A percentile compares a stretch with the other conserved stretches of the same genome.
These are phyloP conservation scores for Davidsoniella eucalypti DNA, from an alignment of 2,329 filamentous ascomycete genomes.

Conservation along the genomic window DNA sequence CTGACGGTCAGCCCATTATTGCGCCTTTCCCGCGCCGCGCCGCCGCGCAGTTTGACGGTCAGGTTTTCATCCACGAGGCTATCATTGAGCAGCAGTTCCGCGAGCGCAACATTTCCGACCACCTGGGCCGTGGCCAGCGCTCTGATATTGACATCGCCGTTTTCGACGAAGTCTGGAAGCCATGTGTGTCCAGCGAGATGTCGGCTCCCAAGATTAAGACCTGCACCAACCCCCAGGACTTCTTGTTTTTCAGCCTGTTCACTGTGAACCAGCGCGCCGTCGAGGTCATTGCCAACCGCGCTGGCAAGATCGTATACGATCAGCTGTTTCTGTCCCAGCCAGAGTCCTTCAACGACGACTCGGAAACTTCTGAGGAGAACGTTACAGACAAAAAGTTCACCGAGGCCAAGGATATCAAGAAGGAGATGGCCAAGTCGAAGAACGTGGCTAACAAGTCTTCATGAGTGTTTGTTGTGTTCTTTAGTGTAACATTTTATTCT, in stretches of 20 bases:
- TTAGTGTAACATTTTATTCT: background rate
- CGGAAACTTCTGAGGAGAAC: background rate
- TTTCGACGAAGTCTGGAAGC: slow-evolving; percentile 27
- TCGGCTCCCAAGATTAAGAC: slow-evolving; percentile 11
- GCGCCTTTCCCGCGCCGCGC: slow-evolving; percentile 24
- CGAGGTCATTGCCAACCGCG: slow-evolving; percentile 10
- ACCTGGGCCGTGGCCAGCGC: slow-evolving; percentile 26
- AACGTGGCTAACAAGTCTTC: no score
- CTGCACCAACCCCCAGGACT: slow-evolving; percentile 29
- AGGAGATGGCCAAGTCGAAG: no score
- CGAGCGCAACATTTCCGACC: slow-evolving; percentile 25
- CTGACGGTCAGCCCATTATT: slow-evolving; percentile 17
- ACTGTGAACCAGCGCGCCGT: slow-evolving; percentile 20
- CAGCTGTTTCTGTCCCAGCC: slow-evolving; percentile 15
- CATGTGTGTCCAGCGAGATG: slow-evolving; percentile 23
- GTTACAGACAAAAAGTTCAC: background rate
- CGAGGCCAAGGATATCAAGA: no score
- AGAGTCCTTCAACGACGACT: slow-evolving; percentile 13
- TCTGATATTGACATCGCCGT: slow-evolving; percentile 19
- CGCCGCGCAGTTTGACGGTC: slow-evolving; percentile 26
- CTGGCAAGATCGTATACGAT: slow-evolving; percentile 3
- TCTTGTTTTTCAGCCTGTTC: slow-evolving; percentile 37
- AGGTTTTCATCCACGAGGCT: slow-evolving; percentile 25
- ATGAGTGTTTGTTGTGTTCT: background rate
- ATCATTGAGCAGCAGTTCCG: slow-evolving; percentile 34